Conservation (phyloP, 2,329 filamentous ascomycete genomes). For the Colletotrichum gloeosporioides region DNA sequence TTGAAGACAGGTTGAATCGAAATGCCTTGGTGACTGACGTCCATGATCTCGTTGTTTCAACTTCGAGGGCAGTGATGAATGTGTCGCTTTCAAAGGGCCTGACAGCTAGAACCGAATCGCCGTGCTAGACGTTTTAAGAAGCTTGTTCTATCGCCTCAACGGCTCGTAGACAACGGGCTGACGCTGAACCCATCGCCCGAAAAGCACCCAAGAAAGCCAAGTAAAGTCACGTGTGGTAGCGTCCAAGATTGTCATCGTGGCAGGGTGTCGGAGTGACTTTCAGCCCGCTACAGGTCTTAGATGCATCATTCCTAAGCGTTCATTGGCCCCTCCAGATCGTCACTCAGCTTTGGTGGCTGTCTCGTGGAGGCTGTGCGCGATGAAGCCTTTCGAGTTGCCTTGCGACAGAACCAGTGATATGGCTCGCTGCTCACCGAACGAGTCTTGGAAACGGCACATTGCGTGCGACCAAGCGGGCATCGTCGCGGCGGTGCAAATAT, state of each 20-base stretch:
- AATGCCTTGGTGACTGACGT: neutral
- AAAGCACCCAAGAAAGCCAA: neutral
- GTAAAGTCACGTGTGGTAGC: neutral
- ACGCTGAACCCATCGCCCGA: neutral
- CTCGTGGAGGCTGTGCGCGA: neutral
- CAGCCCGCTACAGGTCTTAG: constrained; percentile 26
- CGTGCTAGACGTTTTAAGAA: neutral
- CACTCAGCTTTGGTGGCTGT: neutral
- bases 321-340: neutral
- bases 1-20: constrained; percentile 34
- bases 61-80: neutral
- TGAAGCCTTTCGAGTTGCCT: neutral
- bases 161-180: neutral
- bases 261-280: constrained; percentile 35
- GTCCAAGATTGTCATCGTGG: constrained; percentile 16
- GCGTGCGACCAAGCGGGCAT: neutral
- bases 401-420: neutral
- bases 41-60: neutral
- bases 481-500: neutral
- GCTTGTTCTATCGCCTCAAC: neutral
- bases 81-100: neutral
- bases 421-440: neutral
- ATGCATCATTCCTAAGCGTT: neutral
- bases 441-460: neutral
- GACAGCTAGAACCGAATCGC: neutral